Base-by-base conservation (phyloP, 306 rosid genomes). In the Pterocarpus macrocarpus region DNA sequence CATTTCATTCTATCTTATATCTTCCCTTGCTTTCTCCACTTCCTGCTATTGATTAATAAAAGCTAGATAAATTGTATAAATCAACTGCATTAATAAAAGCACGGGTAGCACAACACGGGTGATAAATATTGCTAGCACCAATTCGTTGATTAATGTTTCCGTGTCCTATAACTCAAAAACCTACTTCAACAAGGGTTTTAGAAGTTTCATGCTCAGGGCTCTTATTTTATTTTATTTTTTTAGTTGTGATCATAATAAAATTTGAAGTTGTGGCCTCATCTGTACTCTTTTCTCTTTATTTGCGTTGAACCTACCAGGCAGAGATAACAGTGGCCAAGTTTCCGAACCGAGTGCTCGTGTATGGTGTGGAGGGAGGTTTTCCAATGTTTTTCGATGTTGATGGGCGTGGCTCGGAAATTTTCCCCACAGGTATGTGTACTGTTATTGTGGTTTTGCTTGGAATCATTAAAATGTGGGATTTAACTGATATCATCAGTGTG, bases 321-420 rank as follows among this genome's bases (percentile, higher is more conserved):
- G 97, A 93, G 84, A 78, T 95, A 35, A 80, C 92, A 2, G 99
- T 95, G 49, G 61, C 90, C 30, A 95, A 95, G 90, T 84, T 83
- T 78, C 99, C 89, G 76, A 95, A 89, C 36, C 97, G 99, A 15
- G 93, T 95, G 14, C 92, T 77, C 61, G 91, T 91, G 4, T 95
- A 91, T 66, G 79, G 91, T 32, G 84, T 93, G 30, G 99, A 93
- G 76, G 94, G 94, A 76, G 92, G 92, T 41, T 88, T 88, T 75
- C 99, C 99, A 34, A 82, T 90, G 84, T 90, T 93, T 73, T 95
- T 95, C 14, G 95, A 95, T 64, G 35, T 89, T 45, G 97, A 95
- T 86, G 97, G 95, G 33, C 88, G 99, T 14, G 97, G 97, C 83
- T 77, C 87, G 0, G 94, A 95, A 8, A 88, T 95, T 75, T 91